phyloP scores from a whole-genome alignment of 257 asterid genomes.

The Nicotiana otophora region DNA sequence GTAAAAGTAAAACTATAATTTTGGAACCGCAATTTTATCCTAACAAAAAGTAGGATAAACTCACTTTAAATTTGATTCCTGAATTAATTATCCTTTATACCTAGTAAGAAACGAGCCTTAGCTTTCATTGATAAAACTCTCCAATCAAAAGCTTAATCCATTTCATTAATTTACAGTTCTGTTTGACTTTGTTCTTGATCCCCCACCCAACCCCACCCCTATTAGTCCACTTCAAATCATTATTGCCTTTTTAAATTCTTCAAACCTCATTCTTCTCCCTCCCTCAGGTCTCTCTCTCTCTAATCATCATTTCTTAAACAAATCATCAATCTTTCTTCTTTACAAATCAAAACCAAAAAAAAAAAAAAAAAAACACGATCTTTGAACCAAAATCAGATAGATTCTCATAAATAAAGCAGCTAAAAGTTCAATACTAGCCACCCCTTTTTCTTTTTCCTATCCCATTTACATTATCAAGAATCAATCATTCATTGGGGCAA shows the following conservation, averaged over 20 bases:
- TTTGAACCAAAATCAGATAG: slow-evolving; percentile 35
- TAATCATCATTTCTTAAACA: slow-evolving; percentile 27
- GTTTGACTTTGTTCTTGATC: slow-evolving; percentile 32
- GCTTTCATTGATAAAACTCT: neutral
- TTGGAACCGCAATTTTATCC: too few species aligned
- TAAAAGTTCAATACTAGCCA: neutral
- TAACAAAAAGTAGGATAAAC: too few species aligned
- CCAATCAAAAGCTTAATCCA: neutral
- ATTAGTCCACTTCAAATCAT: slow-evolving; percentile 41
- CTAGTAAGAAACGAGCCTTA: too few species aligned
- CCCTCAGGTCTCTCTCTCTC: slow-evolving; percentile 12
- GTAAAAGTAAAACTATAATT: too few species aligned
- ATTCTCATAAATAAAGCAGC: slow-evolving; percentile 23
- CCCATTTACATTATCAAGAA: neutral
- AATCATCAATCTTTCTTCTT: slow-evolving; percentile 3
- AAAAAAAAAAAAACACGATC: slow-evolving; percentile 5
- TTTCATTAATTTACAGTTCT: slow-evolving; percentile 17
- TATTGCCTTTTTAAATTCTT: slow-evolving; percentile 25
- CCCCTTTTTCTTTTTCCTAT: neutral
- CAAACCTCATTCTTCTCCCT: slow-evolving; percentile 37
- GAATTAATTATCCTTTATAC: too few species aligned
- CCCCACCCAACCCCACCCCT: neutral
- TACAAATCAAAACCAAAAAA: slow-evolving; percentile 22
- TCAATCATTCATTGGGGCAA: neutral
- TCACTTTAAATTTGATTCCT: too few species aligned